phyloP scores from a whole-genome alignment of 371 early-diverging fungal genomes.

The Mortierella sp. region DNA sequence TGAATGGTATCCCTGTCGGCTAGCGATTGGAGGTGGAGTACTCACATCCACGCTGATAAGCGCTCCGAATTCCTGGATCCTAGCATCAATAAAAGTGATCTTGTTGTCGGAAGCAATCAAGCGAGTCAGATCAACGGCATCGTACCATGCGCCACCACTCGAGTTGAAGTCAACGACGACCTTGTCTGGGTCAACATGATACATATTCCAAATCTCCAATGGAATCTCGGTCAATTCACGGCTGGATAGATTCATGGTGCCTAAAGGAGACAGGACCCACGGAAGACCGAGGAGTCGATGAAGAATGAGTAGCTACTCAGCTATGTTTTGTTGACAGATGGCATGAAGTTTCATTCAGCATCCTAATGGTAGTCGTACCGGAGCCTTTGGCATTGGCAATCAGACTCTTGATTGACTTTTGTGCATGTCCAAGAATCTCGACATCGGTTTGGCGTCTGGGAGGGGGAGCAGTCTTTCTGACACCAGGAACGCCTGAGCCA shows the following conservation, averaged over 20 bases:
- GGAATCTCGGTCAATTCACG: constrained; percentile 75
- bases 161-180: constrained; percentile 68
- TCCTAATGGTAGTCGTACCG: constrained; percentile 21
- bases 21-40: background rate
- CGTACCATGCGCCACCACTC: constrained; percentile 70
- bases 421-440: constrained; percentile 52
- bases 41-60: constrained; percentile 77
- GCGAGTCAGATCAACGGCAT: constrained; percentile 75
- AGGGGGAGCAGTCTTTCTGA: constrained; percentile 24
- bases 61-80: constrained; percentile 75
- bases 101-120: constrained; percentile 78
- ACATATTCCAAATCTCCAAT: constrained; percentile 73
- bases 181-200: constrained; percentile 70
- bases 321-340: background rate
- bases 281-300: background rate
- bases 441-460: constrained; percentile 41
- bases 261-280: constrained; percentile 32
- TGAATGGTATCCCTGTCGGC: background rate
- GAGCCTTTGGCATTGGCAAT: constrained; percentile 56
- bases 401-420: constrained; percentile 57
- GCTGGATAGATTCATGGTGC: constrained; percentile 80
- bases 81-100: constrained; percentile 68
- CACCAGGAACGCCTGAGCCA: constrained; percentile 46
- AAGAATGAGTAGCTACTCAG: background rate
- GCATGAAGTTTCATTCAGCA: background rate